A percentile compares a stretch with the other conserved stretches of the same genome.
Conservation (phyloP, 228 moss, liverwort and hornwort genomes). For the Sphagnum magellanicum region DNA sequence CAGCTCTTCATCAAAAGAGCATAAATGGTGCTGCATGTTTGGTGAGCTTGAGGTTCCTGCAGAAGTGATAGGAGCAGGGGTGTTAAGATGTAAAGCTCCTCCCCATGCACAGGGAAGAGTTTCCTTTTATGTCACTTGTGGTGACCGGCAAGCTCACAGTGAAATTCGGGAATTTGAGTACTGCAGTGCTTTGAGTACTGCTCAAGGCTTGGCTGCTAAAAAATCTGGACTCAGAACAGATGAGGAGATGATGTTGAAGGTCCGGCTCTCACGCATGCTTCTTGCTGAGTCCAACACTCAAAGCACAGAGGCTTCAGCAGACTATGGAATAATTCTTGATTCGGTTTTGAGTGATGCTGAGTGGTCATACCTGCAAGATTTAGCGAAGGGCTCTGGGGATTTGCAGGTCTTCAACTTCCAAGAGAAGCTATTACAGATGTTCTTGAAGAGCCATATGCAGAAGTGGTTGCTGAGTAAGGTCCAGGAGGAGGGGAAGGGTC, state of each 20-base stretch:
- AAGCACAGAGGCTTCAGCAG: not conserved
- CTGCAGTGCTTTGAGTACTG: conserved; percentile 7
- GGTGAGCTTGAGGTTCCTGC: conserved; percentile 44
- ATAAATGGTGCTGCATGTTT: conserved; percentile 43
- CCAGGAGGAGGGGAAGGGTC: conserved; percentile 17
- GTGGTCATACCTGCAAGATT: conserved; percentile 19
- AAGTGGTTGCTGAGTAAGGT: conserved; percentile 25
- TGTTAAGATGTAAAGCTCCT: conserved; percentile 41
- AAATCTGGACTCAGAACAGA: conserved; percentile 6
- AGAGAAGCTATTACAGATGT: conserved; percentile 27
- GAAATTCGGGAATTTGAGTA: conserved; percentile 40
- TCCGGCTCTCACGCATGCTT: conserved; percentile 37
- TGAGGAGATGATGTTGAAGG: conserved; percentile 17
- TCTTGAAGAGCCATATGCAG: conserved; percentile 19
- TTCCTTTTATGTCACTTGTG: conserved; percentile 36
- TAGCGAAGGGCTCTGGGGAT: conserved; percentile 2
- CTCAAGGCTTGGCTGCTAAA: not conserved
- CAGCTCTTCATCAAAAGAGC: conserved; percentile 8
- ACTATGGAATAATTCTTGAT: not conserved
- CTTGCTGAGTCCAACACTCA: conserved; percentile 11
- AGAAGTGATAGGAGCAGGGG: conserved; percentile 18
- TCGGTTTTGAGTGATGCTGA: conserved; percentile 13
- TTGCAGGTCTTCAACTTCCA: conserved; percentile 11
- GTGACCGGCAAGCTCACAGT: conserved; percentile 43
- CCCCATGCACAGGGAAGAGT: conserved; percentile 19